Base-by-base conservation (phyloP, 495 filamentous ascomycete genomes). In the Massariosphaeria phaeospora region DNA sequence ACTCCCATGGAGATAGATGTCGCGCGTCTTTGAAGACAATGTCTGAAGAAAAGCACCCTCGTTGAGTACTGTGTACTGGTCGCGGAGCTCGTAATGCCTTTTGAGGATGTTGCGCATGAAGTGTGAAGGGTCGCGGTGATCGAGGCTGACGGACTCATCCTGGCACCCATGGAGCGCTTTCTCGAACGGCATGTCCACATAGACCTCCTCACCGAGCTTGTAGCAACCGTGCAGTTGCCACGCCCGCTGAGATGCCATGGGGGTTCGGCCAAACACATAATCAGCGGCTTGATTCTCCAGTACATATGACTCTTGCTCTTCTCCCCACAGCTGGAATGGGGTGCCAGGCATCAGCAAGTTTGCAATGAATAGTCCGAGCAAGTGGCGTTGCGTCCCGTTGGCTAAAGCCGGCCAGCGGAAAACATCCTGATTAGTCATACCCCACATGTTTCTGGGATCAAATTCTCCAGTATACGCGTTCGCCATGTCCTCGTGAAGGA, bases 211-310 rank as follows among this genome's bases (percentile, higher is more conserved):
- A 26, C 74, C 72, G 8, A 84, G 66, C 9, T 66, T 62, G 69
- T 84, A 87, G 63, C 84, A 88, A 4, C 83, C 84, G 57, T 88
- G 84, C 2, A 76, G 72, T 54, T 79, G 79, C 84, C 84, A 88
- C 0, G 84, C 84, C 0, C 76, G 79, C 2, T 79, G 72, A 5
- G 84, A 78, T 9, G 78, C 77, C 76, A 88, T 85, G 0, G 84
- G 70, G 61, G 82, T 79, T 45, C 84, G 79, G 6, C 84, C 84
- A 59, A 79, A 88, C 42, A 88, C 75, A 65, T 88, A 88, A 59
- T 88, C 85, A 45, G 68, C 63, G 15, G 83, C 84, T 2, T 82
- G 82, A 46, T 78, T 82, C 59, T 88, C 84, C 8, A 88, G 63
- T 0, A 82, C 70, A 43, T 88, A 86, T 26, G 84, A 80, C 1